Conservation (phyloP, 2,329 filamentous ascomycete species). For the Claviceps monticola region DNA sequence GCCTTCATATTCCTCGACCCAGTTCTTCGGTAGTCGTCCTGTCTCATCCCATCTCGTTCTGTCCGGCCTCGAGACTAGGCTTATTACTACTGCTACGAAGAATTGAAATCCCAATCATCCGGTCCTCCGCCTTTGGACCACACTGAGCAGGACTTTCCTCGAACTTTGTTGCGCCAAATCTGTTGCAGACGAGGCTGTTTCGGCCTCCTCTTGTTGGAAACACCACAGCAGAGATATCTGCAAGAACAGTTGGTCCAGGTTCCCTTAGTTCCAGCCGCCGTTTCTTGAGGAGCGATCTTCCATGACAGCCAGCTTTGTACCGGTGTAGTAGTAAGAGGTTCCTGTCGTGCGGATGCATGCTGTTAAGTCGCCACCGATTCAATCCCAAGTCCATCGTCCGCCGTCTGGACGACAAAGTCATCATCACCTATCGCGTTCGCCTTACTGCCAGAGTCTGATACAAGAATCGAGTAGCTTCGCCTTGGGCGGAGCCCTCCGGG, state of each 20-base stretch:
- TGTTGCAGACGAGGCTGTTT: background rate
- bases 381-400: constrained; percentile 12
- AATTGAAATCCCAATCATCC: background rate
- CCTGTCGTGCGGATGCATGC: constrained; percentile 41
- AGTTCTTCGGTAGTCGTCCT: constrained; percentile 2
- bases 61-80: background rate
- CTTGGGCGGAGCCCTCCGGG: constrained; percentile 7
- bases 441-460: constrained; percentile 6
- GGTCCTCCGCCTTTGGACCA: background rate
- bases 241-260: background rate
- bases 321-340: constrained; percentile 15
- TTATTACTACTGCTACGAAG: background rate
- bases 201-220: background rate
- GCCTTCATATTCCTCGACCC: constrained; percentile 1
- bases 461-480: constrained; percentile 6
- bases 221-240: background rate
- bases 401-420: constrained; percentile 18
- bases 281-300: background rate
- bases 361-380: constrained; percentile 21
- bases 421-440: constrained; percentile 14
- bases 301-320: background rate
- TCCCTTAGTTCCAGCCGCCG: background rate
- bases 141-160: background rate
- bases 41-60: constrained; percentile 4
- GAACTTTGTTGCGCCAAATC: background rate